Conservation (phyloP, 208 protist genomes). For the Naegleria fowleri region DNA sequence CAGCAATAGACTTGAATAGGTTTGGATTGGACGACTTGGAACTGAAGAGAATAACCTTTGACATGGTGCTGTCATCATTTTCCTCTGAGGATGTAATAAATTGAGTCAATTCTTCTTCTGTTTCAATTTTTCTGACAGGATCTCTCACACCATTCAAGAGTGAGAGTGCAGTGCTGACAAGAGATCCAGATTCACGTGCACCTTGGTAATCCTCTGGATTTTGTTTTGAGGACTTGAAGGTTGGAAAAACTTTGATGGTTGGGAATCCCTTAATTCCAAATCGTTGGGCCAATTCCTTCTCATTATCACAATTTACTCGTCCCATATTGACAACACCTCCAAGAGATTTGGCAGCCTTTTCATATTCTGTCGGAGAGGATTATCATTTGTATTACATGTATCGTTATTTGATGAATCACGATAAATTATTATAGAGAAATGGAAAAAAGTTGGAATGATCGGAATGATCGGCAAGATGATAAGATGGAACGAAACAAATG, state of each 20-base stretch:
- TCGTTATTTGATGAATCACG: too few species aligned
- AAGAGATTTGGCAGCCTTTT: constrained; percentile 14
- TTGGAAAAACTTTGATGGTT: constrained; percentile 22
- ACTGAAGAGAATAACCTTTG: background rate
- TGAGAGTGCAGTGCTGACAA: background rate
- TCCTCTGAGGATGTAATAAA: background rate
- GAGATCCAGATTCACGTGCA: background rate
- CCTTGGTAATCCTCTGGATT: constrained; percentile 20
- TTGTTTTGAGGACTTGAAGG: background rate
- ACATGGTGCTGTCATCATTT: background rate
- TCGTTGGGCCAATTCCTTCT: constrained; percentile 17
- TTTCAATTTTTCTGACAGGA: background rate
- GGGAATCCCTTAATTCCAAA: constrained; percentile 29
- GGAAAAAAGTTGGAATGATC: too few species aligned
- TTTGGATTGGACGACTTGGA: background rate
- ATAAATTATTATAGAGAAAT: too few species aligned
- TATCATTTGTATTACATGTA: too few species aligned
- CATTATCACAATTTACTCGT: constrained; percentile 24
- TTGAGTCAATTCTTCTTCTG: background rate
- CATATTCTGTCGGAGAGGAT: constrained; percentile 30
- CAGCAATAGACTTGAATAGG: constrained; percentile 16
- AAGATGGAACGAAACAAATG: too few species aligned
- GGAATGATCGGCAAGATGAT: background rate
- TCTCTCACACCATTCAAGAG: background rate
- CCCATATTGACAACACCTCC: constrained; percentile 24